Percentiles rank a stretch among this genome's conserved stretches.
Evolutionary conservation across 2,329 filamentous ascomycete species (phyloP).

Genomic region (Aureobasidium sp.): DNA sequence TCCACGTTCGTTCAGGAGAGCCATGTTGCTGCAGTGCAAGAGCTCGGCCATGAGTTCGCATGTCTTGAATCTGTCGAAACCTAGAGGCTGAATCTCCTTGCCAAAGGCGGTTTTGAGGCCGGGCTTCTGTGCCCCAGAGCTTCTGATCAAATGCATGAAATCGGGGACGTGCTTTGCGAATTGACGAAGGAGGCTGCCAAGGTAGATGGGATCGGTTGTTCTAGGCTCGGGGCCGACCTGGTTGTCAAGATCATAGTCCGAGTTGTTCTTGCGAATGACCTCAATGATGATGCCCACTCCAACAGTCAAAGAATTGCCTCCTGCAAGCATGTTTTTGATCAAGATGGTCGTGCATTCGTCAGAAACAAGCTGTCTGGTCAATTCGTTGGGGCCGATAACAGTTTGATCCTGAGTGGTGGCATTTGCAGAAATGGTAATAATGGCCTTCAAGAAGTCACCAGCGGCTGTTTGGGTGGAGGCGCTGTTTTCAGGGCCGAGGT

Average conservation of each 20-base stretch:
- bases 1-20: conserved; percentile 81
- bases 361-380: conserved; percentile 91
- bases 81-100: conserved; percentile 82
- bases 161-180: conserved; percentile 89
- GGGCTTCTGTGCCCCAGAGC: conserved; percentile 64
- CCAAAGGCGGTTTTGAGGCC: conserved; percentile 84
- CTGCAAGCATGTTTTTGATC: conserved; percentile 85
- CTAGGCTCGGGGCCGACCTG: conserved; percentile 70
- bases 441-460: conserved; percentile 95
- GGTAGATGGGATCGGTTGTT: conserved; percentile 92
- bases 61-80: conserved; percentile 97
- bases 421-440: conserved; percentile 97
- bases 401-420: conserved; percentile 96
- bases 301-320: conserved; percentile 89
- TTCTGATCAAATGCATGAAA: conserved; percentile 86
- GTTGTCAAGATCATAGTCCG: conserved; percentile 93
- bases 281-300: conserved; percentile 97
- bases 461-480: conserved; percentile 93
- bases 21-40: conserved; percentile 98
- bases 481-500: conserved; percentile 75
- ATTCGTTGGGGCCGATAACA: conserved; percentile 96
- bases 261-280: conserved; percentile 98
- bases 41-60: conserved; percentile 98
- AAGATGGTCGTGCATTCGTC: conserved; percentile 73
- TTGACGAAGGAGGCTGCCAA: conserved; percentile 78